phyloP scores from a whole-genome alignment of 805 yeast genomes.

The Tanozyma kutaoensis region DNA sequence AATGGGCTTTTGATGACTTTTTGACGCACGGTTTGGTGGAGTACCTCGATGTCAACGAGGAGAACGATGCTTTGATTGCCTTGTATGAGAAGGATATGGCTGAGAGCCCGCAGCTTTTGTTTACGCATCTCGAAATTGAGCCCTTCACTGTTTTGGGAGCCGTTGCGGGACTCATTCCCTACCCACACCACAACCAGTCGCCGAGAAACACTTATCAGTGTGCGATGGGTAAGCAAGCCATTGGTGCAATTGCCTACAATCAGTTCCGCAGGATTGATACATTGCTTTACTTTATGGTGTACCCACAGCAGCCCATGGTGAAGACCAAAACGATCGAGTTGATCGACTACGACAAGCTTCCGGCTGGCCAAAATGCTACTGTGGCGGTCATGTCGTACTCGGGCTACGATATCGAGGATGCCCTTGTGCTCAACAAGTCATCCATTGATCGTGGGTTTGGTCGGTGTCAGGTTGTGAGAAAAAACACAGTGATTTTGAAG shows the following conservation, averaged over 20 bases:
- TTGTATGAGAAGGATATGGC: conserved; percentile 50
- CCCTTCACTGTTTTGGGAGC: conserved; percentile 90
- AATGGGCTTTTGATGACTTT: conserved; percentile 85
- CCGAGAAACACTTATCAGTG: conserved; percentile 90
- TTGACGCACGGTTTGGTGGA: conserved; percentile 79
- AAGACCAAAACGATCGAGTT: conserved; percentile 94
- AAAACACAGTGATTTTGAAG: conserved; percentile 80
- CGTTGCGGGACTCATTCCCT: conserved; percentile 85
- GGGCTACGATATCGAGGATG: conserved; percentile 99
- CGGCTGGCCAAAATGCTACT: conserved; percentile 98
- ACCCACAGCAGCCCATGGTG: conserved; percentile 99
- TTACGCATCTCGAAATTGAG: conserved; percentile 91
- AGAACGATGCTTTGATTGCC: conserved; percentile 88
- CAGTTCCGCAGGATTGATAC: conserved; percentile 95
- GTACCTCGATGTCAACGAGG: conserved; percentile 93
- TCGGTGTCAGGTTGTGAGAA: conserved; percentile 89
- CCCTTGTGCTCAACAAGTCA: conserved; percentile 84
- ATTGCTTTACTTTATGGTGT: conserved; percentile 86
- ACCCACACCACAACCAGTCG: conserved; percentile 86
- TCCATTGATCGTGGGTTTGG: conserved; percentile 96
- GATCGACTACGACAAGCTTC: conserved; percentile 88
- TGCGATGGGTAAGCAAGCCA: conserved; percentile 99
- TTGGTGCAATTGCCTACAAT: conserved; percentile 96
- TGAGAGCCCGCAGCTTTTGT: conserved; percentile 31
- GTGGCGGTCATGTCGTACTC: conserved; percentile 99